Evolutionary conservation across 2,329 filamentous ascomycete genomes (phyloP).

Genomic region (Ophiostoma australiae): DNA sequence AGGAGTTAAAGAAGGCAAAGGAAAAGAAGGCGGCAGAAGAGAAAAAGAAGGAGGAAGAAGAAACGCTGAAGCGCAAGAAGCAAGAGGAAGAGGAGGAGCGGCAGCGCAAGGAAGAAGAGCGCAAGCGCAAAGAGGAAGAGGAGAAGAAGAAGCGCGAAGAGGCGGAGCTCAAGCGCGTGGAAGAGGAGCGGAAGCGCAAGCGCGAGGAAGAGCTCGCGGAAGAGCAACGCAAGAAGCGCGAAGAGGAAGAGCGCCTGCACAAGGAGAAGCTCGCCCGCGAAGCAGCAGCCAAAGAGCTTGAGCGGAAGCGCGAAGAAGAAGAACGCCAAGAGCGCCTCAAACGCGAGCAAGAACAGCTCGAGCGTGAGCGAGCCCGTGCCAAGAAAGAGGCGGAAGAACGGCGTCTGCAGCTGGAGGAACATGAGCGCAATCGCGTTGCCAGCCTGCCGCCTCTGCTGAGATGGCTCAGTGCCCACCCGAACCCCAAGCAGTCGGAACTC

Average conservation of each 20-base stretch:
- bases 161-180: slow-evolving; percentile 44
- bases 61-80: slow-evolving; percentile 35
- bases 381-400: slow-evolving; percentile 45
- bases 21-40: slow-evolving; percentile 32
- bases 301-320: slow-evolving; percentile 44
- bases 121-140: slow-evolving; percentile 29
- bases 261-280: slow-evolving; percentile 22
- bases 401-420: slow-evolving; percentile 46
- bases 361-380: slow-evolving; percentile 29
- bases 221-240: slow-evolving; percentile 45
- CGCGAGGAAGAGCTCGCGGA: slow-evolving; percentile 35
- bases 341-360: slow-evolving; percentile 33
- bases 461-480: slow-evolving; percentile 52
- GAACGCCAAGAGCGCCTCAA: slow-evolving; percentile 43
- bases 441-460: slow-evolving; percentile 57
- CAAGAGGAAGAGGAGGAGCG: slow-evolving; percentile 33
- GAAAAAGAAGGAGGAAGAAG: slow-evolving; percentile 32
- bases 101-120: slow-evolving; percentile 31
- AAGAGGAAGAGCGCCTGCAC: slow-evolving; percentile 26
- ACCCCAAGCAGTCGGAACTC: slow-evolving; percentile 48
- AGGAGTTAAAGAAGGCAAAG: slow-evolving; percentile 34
- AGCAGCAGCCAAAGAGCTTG: slow-evolving; percentile 30
- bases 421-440: slow-evolving; percentile 50
- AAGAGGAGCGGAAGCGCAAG: slow-evolving; percentile 47
- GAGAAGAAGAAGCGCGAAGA: slow-evolving; percentile 37